These are phyloP conservation scores for Wickerhamomyces sydowiorum DNA, from an alignment of 805 yeast species.

Conservation along the genomic window DNA sequence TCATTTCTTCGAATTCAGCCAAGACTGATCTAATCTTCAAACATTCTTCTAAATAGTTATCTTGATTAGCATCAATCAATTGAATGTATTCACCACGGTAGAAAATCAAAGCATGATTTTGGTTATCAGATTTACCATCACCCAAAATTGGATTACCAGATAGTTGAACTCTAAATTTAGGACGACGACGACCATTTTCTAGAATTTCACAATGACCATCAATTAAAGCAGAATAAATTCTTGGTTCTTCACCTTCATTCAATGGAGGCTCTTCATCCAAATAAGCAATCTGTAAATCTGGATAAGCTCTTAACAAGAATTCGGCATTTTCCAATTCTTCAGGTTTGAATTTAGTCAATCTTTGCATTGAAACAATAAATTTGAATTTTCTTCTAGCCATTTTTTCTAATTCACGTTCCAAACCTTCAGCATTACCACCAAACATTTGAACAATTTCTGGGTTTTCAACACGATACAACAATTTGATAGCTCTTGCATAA, in stretches of 20 bases:
- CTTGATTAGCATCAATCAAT: slow-evolving; percentile 83
- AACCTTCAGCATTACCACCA: slow-evolving; percentile 97
- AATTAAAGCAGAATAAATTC: slow-evolving; percentile 69
- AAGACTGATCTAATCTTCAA: slow-evolving; percentile 74
- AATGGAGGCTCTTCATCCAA: slow-evolving; percentile 87
- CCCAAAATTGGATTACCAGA: slow-evolving; percentile 85
- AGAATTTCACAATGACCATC: slow-evolving; percentile 76
- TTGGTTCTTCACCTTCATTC: slow-evolving; percentile 62
- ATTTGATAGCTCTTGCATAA: slow-evolving; percentile 91
- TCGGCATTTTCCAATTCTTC: slow-evolving; percentile 80
- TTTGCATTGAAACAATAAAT: slow-evolving; percentile 81
- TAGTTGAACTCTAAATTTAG: slow-evolving; percentile 67
- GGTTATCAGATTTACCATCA: slow-evolving; percentile 87
- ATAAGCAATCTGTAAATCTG: slow-evolving; percentile 85
- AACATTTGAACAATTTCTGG: slow-evolving; percentile 96
- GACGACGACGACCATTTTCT: slow-evolving; percentile 70
- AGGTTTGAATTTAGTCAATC: slow-evolving; percentile 62
- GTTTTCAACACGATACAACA: slow-evolving; percentile 90
- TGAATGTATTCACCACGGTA: slow-evolving; percentile 83
- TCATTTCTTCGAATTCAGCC: slow-evolving; percentile 77
- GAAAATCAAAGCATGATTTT: slow-evolving; percentile 74
- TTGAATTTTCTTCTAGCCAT: slow-evolving; percentile 84
- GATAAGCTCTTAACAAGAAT: slow-evolving; percentile 75
- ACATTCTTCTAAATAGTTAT: slow-evolving; percentile 81
- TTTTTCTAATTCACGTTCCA: slow-evolving; percentile 88